Evolutionary conservation across 495 filamentous ascomycete genomes (phyloP).

Genomic region (Neurospora tetraspora): DNA sequence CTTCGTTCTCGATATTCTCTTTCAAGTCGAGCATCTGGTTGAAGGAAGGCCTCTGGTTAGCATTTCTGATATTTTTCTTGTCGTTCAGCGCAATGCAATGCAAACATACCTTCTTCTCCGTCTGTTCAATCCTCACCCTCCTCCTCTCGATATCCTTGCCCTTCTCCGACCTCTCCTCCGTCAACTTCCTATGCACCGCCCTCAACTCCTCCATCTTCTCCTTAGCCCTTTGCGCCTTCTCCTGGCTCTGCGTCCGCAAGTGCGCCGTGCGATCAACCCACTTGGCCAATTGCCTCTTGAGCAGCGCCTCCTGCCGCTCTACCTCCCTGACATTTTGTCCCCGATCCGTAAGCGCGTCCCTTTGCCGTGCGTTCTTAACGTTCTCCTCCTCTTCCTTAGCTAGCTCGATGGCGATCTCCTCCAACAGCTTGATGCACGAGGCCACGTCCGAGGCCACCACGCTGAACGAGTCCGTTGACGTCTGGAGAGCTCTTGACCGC

Average conservation of each 20-base stretch:
- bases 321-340: slow-evolving; percentile 85
- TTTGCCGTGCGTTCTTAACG: slow-evolving; percentile 63
- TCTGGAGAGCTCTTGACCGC: slow-evolving; percentile 79
- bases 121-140: slow-evolving; percentile 88
- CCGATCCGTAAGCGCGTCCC: slow-evolving; percentile 77
- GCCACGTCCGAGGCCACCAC: slow-evolving; percentile 75
- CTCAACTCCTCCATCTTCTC: slow-evolving; percentile 85
- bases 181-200: slow-evolving; percentile 66
- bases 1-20: slow-evolving; percentile 91
- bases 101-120: slow-evolving; percentile 83
- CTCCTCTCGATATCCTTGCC: slow-evolving; percentile 83
- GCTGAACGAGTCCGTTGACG: slow-evolving; percentile 77
- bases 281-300: slow-evolving; percentile 73
- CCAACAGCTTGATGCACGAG: slow-evolving; percentile 75
- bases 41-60: not conserved
- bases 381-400: slow-evolving; percentile 85
- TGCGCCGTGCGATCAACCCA: slow-evolving; percentile 79
- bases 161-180: slow-evolving; percentile 76
- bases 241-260: slow-evolving; percentile 62
- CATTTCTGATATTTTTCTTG: not conserved
- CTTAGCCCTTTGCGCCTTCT: slow-evolving; percentile 70
- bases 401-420: slow-evolving; percentile 75
- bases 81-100: not conserved
- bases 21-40: slow-evolving; percentile 88
- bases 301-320: slow-evolving; percentile 71